Evolutionary conservation across 257 asterid genomes (phyloP).

Genomic region (Scutellaria minor): DNA sequence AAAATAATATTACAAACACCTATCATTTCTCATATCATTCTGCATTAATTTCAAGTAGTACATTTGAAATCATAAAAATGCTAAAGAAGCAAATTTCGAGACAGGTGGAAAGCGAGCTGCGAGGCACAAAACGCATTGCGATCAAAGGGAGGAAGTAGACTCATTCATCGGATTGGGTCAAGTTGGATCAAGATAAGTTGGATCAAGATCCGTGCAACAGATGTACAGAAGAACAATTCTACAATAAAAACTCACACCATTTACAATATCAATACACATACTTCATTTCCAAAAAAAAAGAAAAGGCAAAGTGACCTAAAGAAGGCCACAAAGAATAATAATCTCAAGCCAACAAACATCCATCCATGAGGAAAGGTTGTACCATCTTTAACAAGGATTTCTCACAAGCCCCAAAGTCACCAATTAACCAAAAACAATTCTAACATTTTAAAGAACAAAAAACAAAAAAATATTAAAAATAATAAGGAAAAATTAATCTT

Average conservation of each 20-base stretch:
- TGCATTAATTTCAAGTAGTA: too few species aligned
- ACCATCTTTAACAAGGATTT: constrained; percentile 39
- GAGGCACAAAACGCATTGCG: too few species aligned
- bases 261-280: constrained; percentile 37
- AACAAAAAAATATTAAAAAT: constrained; percentile 14
- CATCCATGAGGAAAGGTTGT: constrained; percentile 25
- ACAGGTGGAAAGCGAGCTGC: too few species aligned
- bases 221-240: neutral
- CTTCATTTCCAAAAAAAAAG: constrained; percentile 38
- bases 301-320: constrained; percentile 31
- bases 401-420: constrained; percentile 41
- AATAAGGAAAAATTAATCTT: constrained; percentile 36
- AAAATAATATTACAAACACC: too few species aligned
- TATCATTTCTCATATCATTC: too few species aligned
- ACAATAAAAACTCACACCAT: constrained; percentile 16
- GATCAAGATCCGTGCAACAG: too few species aligned
- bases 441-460: constrained; percentile 7
- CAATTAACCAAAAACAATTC: constrained; percentile 42
- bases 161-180: too few species aligned
- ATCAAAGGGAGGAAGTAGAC: too few species aligned
- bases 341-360: constrained; percentile 48
- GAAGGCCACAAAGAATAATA: constrained; percentile 42
- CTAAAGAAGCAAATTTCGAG: too few species aligned
- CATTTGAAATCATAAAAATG: neutral
- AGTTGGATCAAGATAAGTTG: too few species aligned